Base-by-base conservation (phyloP, 2,329 filamentous ascomycete species). In the Xylaria polymorpha region DNA sequence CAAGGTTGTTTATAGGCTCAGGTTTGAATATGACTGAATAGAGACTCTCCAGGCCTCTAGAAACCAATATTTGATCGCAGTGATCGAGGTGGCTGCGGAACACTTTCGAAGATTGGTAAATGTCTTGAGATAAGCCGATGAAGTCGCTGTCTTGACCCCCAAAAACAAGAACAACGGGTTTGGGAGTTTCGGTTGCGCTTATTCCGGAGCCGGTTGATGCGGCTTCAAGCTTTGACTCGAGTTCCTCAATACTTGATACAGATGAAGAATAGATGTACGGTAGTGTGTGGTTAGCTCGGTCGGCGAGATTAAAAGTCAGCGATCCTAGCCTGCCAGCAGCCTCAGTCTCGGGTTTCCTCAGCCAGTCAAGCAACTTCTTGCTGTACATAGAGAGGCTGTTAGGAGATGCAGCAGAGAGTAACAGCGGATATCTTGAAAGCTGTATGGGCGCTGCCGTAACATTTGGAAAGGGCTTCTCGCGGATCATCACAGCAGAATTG, bases 1-100 rank as follows among this genome's bases (percentile, higher is more conserved):
- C 74, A 0, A 72, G 48, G 51, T 79, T 71, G 1, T 44, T 8
- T 18, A 79, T 64, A 0, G 76, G 71, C 2, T 67, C 41, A 0
- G 46, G 57, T 8, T 73, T 29, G 61, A 81, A 81, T 32, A 81
- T 74, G 14, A 18, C 46, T 0, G 79, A 79, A 48, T 67, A 77
- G 22, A 81, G 72, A 51, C 71, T 72, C 2, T 22, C 64, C 0
- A 66, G 37, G 1, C 78, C 77, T 0, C 75, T 57, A 0, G 62
- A 55, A 0, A 12, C 9, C 9, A 68, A 35, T 1, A 69, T 57
- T 1, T 29, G 15, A 20, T 77, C 66, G 44, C 70, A 73, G 1
- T 50, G 20, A 20, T 76, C 69, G 0, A 79, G 66, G 56, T 78
- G 69, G 0, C 37, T 32, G 1, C 74, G 76, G 0, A 81, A 61